Evolutionary conservation across 225 moss, liverwort and hornwort genomes (phyloP), one percentile per base, ranked within the genome.

Genomic region (Polytrichum commune): DNA sequence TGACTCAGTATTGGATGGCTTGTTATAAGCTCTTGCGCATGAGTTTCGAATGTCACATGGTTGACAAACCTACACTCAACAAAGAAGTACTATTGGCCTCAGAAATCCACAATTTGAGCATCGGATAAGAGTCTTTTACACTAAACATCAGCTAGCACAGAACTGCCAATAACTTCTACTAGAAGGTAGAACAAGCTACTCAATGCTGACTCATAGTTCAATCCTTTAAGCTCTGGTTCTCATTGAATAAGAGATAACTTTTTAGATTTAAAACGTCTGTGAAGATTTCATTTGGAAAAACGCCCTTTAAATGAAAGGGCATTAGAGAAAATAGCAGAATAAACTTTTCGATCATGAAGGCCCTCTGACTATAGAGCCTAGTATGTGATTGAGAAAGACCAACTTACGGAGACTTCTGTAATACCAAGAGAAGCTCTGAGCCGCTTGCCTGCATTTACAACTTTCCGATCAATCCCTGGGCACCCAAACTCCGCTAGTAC

Each of bases 361-460:
- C 19, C 19, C 46, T 46, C 13, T 46, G 46, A 46, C 46, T 46
- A 46, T 4, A 23, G 58, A 8, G 27, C 38, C 67, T 72, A 54
- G 27, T 72, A 70, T 65, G 46, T 46, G 72, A 72, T 76, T 67
- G 55, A 69, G 76, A 67, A 64, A 46, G 30, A 70, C 63, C 61
- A 71, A 70, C 90, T 87, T 84, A 96, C 94, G 27, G 89, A 81
- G 54, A 72, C 68, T 86, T 99, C 98, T 67, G 87, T 79, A 54
- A 95, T 90, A 63, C 82, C 79, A 72, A 95, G 81, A 72, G 86
- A 88, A 60, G 90, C 95, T 78, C 98, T 84, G 75, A 99, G 78
- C 66, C 98, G 80, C 79, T 99, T 99, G 77, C 90, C 98, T 38
- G 98, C 86, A 81, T 99, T 99, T 66, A 95, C 98, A 61, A 91